phyloP scores from a whole-genome alignment of 768 basidiomycete genomes.

The Lactifluus echinatus region DNA sequence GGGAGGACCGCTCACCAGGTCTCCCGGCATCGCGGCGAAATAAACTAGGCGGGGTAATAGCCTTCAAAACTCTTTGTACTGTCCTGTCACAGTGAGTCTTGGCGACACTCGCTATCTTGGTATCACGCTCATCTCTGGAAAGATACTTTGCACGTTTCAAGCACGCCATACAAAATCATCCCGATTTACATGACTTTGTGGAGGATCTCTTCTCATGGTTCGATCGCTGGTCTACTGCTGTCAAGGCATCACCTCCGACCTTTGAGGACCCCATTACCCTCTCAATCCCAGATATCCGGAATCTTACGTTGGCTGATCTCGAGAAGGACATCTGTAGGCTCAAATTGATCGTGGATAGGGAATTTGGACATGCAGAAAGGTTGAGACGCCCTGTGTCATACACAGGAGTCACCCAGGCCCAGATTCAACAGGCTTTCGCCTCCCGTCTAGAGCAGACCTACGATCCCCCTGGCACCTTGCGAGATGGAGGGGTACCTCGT shows the following conservation, averaged over 20 bases:
- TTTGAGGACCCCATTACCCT: slow-evolving; percentile 40
- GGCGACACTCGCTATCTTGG: background rate
- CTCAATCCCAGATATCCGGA: slow-evolving; percentile 26
- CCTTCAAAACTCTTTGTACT: slow-evolving; percentile 28
- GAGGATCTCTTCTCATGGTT: slow-evolving; percentile 38
- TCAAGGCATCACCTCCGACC: slow-evolving; percentile 30
- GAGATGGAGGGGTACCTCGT: slow-evolving; percentile 38
- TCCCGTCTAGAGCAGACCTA: slow-evolving; percentile 36
- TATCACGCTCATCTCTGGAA: background rate
- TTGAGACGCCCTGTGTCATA: background rate
- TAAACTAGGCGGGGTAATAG: slow-evolving; percentile 21
- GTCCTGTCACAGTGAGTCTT: slow-evolving; percentile 20
- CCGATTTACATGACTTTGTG: slow-evolving; percentile 35
- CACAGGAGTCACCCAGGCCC: slow-evolving; percentile 12
- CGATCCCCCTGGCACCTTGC: slow-evolving; percentile 47
- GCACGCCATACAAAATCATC: slow-evolving; percentile 40
- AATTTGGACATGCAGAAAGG: slow-evolving; percentile 31
- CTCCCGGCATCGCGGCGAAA: slow-evolving; percentile 11
- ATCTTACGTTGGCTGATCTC: slow-evolving; percentile 31
- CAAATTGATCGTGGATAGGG: slow-evolving; percentile 42
- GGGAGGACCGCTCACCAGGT: slow-evolving; percentile 21
- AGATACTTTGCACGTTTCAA: slow-evolving; percentile 56
- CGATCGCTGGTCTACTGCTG: slow-evolving; percentile 37
- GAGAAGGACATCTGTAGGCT: slow-evolving; percentile 29
- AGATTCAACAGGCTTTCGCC: slow-evolving; percentile 30